phyloP scores from a whole-genome alignment of 2,329 filamentous ascomycete genomes.

The Talaromyces islandicus region DNA sequence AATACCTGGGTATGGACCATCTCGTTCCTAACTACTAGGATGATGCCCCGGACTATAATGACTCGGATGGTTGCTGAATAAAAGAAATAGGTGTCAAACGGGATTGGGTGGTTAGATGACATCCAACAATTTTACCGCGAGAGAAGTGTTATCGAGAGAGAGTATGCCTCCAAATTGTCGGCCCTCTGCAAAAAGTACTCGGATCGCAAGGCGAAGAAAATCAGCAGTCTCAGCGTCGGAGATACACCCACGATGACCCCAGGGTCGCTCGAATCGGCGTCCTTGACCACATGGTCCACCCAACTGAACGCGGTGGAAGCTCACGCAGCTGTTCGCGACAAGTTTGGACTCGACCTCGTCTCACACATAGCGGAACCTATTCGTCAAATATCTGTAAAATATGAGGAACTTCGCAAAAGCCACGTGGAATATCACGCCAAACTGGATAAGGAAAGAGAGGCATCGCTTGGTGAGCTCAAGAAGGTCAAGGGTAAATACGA shows the following conservation, averaged over 20 bases:
- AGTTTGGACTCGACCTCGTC: constrained; percentile 71
- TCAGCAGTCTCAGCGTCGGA: constrained; percentile 80
- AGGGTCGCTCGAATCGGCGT: constrained; percentile 91
- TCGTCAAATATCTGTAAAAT: constrained; percentile 65
- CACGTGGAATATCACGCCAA: constrained; percentile 85
- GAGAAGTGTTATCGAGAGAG: constrained; percentile 88
- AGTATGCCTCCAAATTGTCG: constrained; percentile 84
- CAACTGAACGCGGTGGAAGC: constrained; percentile 86
- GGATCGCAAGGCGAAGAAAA: constrained; percentile 92
- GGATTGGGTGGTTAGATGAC: constrained; percentile 92
- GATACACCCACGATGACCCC: constrained; percentile 90
- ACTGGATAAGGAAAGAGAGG: constrained; percentile 82
- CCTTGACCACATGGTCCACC: constrained; percentile 92
- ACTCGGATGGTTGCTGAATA: constrained; percentile 6
- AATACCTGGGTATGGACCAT: constrained; percentile 67
- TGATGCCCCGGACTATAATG: not conserved
- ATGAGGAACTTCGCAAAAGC: constrained; percentile 87
- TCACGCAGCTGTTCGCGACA: constrained; percentile 82
- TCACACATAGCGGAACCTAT: constrained; percentile 80
- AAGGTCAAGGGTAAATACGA: constrained; percentile 95
- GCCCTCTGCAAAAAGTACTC: constrained; percentile 92
- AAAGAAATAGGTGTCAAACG: constrained; percentile 59
- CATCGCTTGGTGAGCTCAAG: constrained; percentile 74
- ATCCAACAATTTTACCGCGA: constrained; percentile 97
- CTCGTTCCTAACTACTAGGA: not conserved